Base-by-base conservation (phyloP, 202 grass and related monocot genomes). In the Eragrostis tef region DNA sequence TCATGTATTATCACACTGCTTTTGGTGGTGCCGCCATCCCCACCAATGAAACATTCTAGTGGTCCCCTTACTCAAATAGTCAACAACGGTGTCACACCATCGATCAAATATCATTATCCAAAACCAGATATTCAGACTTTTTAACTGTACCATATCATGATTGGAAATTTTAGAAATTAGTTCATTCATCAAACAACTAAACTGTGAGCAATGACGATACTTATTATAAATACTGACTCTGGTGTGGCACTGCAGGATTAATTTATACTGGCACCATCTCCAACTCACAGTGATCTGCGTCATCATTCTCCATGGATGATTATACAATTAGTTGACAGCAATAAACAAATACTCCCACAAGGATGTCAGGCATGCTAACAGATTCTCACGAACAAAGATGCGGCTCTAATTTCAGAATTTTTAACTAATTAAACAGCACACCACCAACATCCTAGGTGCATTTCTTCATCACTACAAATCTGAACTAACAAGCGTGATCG, bases 31-130 rank as follows among this genome's bases (percentile, higher is more conserved):
- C 51, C 9, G 27, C 43, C 51, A 48, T 50, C 72, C 41, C 34
- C 34, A 39, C 34, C 34, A 39, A 53, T 42, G 56, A 69, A 77
- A 39, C 61, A 41, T 67, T 83, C 49, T 67, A 34, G 48, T 45
- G 15, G 21, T 42, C 59, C 31, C 25, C 9, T 71, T 61, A 39
- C 34, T 46, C 41, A 42, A 48, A 60, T 31, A 48, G 16, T 26
- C 11, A 81, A 22, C 25, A 49, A 46, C 10, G 16, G 21, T 9
- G 8, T 16, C n/a, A 20, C n/a, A n/a, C 79, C 15, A 17, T 72
- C 26, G 3, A 50, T 62, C 59, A 24, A 29, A 50, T 3, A 24
- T 16, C 43, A 62, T 12, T 63, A 62, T 63, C 54, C 19, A 39
- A 72, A 21, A 71, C 56, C 17, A 48, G 52, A 81, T 47, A 39